Conservation (phyloP, 1,284 basidiomycete genomes). For the Heliocybe sulcata region DNA sequence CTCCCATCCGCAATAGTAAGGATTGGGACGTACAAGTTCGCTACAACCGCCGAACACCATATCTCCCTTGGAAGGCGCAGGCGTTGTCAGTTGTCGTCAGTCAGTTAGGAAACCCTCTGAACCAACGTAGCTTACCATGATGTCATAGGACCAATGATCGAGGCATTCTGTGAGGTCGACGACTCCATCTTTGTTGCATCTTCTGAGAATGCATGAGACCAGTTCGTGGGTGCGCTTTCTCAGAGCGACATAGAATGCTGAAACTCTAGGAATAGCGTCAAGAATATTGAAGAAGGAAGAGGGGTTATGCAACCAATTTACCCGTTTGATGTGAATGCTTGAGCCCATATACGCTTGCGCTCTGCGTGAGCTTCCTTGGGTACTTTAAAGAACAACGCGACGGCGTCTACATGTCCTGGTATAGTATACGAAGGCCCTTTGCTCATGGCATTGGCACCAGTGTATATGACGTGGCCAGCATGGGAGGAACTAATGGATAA, state of each 20-base stretch:
- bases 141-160: constrained; percentile 10
- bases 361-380: background rate
- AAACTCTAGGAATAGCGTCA: background rate
- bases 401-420: background rate
- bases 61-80: constrained; percentile 8
- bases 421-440: constrained; percentile 3
- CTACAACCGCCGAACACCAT: constrained; percentile 10
- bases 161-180: constrained; percentile 6
- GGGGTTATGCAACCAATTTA: background rate
- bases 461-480: background rate
- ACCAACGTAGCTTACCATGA: constrained; percentile 8
- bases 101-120: background rate
- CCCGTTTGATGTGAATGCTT: background rate
- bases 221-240: constrained; percentile 4
- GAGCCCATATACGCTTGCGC: background rate
- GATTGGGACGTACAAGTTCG: constrained; percentile 3
- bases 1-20: too few species aligned
- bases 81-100: background rate
- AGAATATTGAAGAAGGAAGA: too few species aligned
- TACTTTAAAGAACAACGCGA: constrained; percentile 4
- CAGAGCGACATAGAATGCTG: background rate
- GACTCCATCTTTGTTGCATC: constrained; percentile 1
- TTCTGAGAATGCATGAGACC: constrained; percentile 2
- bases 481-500: constrained; percentile 5
- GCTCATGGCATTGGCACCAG: background rate